These are phyloP conservation scores for Trichocladium uniseriatum DNA, from an alignment of 495 filamentous ascomycete genomes.

Conservation along the genomic window DNA sequence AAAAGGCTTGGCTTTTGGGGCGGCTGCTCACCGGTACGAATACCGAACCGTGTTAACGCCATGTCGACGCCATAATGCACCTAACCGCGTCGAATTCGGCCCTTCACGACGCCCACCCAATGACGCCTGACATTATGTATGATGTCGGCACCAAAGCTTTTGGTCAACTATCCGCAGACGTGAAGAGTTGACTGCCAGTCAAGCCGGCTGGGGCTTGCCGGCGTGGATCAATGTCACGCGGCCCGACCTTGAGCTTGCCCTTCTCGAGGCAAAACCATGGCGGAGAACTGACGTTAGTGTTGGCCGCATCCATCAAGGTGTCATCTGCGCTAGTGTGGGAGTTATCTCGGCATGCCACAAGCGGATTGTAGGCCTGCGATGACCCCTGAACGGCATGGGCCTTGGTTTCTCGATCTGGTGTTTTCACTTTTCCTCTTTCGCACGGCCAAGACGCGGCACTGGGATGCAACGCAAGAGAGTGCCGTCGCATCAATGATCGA, in stretches of 20 bases:
- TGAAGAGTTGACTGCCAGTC: too few species aligned
- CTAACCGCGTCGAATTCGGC: constrained; percentile 19
- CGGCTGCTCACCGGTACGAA: too few species aligned
- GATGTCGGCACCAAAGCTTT: neutral
- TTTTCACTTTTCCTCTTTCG: constrained; percentile 8
- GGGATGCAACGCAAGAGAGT: constrained; percentile 12
- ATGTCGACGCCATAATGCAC: constrained; percentile 19
- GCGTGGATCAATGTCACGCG: too few species aligned
- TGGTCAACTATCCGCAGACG: too few species aligned
- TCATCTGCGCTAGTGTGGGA: too few species aligned
- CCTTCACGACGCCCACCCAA: constrained; percentile 8
- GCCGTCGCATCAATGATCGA: constrained; percentile 28
- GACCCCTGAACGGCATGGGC: neutral
- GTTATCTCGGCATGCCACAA: constrained; percentile 8
- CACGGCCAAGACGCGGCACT: constrained; percentile 14
- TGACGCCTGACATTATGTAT: neutral
- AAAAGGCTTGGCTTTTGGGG: neutral
- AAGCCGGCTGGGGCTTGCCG: too few species aligned
- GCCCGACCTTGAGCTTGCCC: too few species aligned
- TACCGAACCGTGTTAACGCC: constrained; percentile 3
- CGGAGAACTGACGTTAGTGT: too few species aligned
- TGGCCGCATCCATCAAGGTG: neutral
- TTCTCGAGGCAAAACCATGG: too few species aligned
- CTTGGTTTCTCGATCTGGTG: constrained; percentile 2
- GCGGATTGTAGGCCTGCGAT: neutral